phyloP scores from a whole-genome alignment of 176 grass and related monocot genomes.

The Phoenix dactylifera region DNA sequence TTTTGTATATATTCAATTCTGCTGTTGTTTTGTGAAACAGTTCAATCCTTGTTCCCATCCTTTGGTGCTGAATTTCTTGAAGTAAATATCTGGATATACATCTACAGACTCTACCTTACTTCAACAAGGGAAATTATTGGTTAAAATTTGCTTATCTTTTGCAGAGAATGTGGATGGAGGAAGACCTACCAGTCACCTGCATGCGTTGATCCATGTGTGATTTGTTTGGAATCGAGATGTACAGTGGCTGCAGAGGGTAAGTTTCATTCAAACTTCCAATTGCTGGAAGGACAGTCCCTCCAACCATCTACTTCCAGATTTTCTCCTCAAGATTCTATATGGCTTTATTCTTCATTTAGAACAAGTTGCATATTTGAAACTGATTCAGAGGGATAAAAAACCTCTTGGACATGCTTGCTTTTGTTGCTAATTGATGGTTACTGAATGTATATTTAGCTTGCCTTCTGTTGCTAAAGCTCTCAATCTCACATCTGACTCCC shows the following conservation, averaged over 20 bases:
- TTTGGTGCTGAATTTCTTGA: neutral
- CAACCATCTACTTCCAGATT: too few species aligned
- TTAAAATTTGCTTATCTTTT: neutral
- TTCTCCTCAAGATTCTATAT: neutral
- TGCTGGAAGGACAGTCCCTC: too few species aligned
- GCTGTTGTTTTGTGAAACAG: too few species aligned
- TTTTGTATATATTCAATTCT: too few species aligned
- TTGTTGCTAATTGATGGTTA: too few species aligned
- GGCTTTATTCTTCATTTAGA: slow-evolving; percentile 1
- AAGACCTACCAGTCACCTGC: slow-evolving; percentile 44
- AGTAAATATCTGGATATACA: neutral
- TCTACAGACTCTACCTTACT: neutral
- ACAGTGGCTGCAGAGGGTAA: slow-evolving; percentile 82
- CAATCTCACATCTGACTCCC: too few species aligned
- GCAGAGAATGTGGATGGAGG: slow-evolving; percentile 90
- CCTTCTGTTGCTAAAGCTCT: too few species aligned
- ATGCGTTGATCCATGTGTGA: slow-evolving; percentile 69
- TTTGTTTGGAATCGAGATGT: slow-evolving; percentile 93
- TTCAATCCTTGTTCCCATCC: too few species aligned
- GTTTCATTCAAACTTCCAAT: neutral
- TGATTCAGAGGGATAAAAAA: too few species aligned
- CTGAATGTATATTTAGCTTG: too few species aligned
- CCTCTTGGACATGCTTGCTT: too few species aligned
- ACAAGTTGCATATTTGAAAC: neutral
- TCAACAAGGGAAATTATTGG: too few species aligned